Conservation (phyloP, 257 asterid genomes). For the Apocynum venetum region DNA sequence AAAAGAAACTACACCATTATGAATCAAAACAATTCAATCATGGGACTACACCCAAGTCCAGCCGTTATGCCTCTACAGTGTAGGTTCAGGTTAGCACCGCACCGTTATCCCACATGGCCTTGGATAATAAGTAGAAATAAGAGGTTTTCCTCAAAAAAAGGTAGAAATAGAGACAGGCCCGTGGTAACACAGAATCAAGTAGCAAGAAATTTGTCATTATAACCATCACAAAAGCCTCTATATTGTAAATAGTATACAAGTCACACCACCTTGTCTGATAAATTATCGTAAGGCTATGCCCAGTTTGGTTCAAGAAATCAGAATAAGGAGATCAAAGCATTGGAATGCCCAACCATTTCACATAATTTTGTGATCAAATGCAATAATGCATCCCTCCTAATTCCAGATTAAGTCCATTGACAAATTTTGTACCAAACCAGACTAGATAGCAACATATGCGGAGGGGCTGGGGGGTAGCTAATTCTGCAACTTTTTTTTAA, state of each 20-base stretch:
- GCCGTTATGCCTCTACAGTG: not conserved
- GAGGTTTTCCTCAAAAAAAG: no score
- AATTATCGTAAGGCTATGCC: not conserved
- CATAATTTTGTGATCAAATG: not conserved
- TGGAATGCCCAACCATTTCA: not conserved
- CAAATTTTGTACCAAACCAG: not conserved
- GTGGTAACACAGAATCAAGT: not conserved
- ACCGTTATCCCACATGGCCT: not conserved
- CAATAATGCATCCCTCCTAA: not conserved
- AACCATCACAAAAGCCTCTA: not conserved
- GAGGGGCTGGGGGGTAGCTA: no score
- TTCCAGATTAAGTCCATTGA: no score
- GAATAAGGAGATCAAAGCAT: not conserved
- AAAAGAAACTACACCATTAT: no score
- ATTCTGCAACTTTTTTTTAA: no score
- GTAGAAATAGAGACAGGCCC: not conserved
- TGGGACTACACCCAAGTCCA: not conserved
- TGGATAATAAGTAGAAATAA: not conserved
- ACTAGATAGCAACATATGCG: not conserved
- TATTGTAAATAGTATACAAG: not conserved
- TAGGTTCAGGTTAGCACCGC: not conserved
- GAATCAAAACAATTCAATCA: no score
- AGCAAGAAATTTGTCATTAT: not conserved
- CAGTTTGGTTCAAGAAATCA: not conserved
- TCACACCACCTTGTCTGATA: not conserved